Base-by-base conservation (phyloP, 371 early-diverging fungal genomes). In the Mucor circinelloides region DNA sequence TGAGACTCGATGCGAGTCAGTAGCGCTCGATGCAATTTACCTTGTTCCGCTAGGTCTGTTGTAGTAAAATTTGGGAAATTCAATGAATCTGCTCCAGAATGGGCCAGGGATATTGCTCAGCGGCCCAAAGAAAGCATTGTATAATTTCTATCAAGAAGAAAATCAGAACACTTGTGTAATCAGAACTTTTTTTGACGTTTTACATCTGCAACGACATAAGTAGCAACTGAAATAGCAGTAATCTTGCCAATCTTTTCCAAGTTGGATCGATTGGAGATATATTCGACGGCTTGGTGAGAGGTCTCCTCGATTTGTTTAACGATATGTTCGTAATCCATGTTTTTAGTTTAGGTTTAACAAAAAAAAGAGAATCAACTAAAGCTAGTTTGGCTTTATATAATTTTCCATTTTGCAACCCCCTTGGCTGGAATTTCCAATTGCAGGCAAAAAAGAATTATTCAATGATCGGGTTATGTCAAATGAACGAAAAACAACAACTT, bases 101-200 rank as follows among this genome's bases (percentile, higher is more conserved):
- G 81, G 81, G 10, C 81, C 78, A 19, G 78, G 78, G 13, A 78
- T 30, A 10, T 28, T 19, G 31, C 67, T 57, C 3, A 80, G 52
- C 5, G 78, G 74, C 9, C 78, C 78, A 19, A 77, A 63, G 42
- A 74, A 77, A 4, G 63, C 81, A 15, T 69, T 66, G 46, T 80
- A 75, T 9, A 75, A 27, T 64, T 72, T 75, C 80, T 80, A 59
- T 17, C 30, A 15, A 34, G 40, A 52, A 7, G 6, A 25, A 17
- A 40, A 40, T 28, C 23, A 36, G 28, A 50, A 34, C 8, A 23
- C 1, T n/a, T 23, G 58, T 12, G 10, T 3, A 9, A 44, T 44
- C 44, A 44, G 19, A 36, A 36, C 36, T 2, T 44, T 19, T 19
- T 44, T 44, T 44, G 44, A n/a, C 19, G 8, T 36, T 25, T 57